Percentiles rank a stretch among this genome's conserved stretches.
These are phyloP conservation scores for Trichophyton schoenleinii DNA, from an alignment of 2,329 filamentous ascomycete species.

Conservation along the genomic window DNA sequence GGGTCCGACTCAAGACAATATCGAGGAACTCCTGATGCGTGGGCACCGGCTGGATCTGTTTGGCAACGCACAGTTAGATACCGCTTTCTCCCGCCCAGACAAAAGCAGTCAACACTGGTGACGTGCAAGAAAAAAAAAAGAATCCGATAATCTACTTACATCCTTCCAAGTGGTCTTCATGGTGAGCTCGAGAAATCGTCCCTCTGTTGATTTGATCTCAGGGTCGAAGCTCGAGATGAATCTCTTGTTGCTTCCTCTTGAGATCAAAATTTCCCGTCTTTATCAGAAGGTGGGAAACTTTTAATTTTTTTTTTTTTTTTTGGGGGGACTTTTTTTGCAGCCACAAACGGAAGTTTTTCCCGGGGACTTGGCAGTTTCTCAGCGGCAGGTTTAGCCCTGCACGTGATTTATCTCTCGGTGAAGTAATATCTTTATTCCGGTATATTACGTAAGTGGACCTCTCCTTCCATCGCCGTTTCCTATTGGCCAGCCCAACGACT, in stretches of 20 bases:
- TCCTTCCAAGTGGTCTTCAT: constrained; percentile 53
- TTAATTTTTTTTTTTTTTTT: neutral
- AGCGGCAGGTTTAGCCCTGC: constrained; percentile 8
- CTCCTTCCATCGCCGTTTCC: neutral
- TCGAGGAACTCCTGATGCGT: constrained; percentile 93
- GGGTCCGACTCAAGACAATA: constrained; percentile 87
- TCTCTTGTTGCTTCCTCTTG: neutral
- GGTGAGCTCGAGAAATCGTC: constrained; percentile 17
- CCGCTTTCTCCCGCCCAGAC: neutral
- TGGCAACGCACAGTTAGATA: constrained; percentile 29
- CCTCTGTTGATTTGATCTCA: neutral
- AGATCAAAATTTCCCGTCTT: constrained; percentile 3
- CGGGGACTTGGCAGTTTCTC: constrained; percentile 12
- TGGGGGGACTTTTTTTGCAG: neutral
- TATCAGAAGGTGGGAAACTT: constrained; percentile 3
- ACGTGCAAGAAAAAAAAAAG: constrained; percentile 18
- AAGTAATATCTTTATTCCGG: neutral
- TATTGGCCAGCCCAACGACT: neutral
- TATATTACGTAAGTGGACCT: neutral
- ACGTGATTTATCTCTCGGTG: neutral
- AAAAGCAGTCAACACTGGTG: constrained; percentile 17
- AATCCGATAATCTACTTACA: constrained; percentile 20
- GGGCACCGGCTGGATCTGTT: constrained; percentile 72
- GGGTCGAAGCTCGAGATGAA: neutral
- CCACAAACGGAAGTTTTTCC: constrained; percentile 16